Percentiles rank a stretch among this genome's conserved stretches.
These are phyloP conservation scores for Vigna radiata DNA, from an alignment of 306 rosid species.

Conservation along the genomic window DNA sequence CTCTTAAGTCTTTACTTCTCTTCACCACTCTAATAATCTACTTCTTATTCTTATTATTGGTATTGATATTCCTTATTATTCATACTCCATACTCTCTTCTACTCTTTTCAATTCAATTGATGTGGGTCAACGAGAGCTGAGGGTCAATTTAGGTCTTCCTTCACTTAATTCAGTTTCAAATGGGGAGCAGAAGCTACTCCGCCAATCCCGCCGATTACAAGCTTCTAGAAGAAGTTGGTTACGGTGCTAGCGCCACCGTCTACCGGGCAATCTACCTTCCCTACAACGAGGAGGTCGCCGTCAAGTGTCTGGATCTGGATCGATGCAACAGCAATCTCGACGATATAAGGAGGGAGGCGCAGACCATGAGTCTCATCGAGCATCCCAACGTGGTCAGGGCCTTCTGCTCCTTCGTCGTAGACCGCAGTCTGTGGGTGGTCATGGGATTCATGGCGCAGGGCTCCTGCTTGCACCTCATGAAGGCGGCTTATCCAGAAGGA, in stretches of 20 bases:
- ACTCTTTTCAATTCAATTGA: neutral
- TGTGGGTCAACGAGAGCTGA: neutral
- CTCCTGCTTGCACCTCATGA: slow-evolving; percentile 95
- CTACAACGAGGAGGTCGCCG: slow-evolving; percentile 79
- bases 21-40: neutral
- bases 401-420: slow-evolving; percentile 91
- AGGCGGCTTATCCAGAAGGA: slow-evolving; percentile 85
- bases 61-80: too few species aligned
- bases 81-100: neutral
- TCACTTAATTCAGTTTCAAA: neutral
- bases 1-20: neutral
- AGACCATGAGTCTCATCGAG: slow-evolving; percentile 92
- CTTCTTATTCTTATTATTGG: too few species aligned
- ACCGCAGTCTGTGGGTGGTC: slow-evolving; percentile 82
- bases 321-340: slow-evolving; percentile 92
- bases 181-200: slow-evolving; percentile 50
- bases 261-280: slow-evolving; percentile 87
- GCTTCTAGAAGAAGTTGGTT: slow-evolving; percentile 97
- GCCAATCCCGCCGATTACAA: slow-evolving; percentile 72
- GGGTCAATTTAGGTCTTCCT: neutral
- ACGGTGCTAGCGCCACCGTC: slow-evolving; percentile 96
- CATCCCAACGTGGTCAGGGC: slow-evolving; percentile 89
- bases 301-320: slow-evolving; percentile 98
- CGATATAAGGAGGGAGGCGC: slow-evolving; percentile 84
- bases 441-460: slow-evolving; percentile 99